phyloP scores from a whole-genome alignment of 495 filamentous ascomycete species.

The Neurospora cerealis region DNA sequence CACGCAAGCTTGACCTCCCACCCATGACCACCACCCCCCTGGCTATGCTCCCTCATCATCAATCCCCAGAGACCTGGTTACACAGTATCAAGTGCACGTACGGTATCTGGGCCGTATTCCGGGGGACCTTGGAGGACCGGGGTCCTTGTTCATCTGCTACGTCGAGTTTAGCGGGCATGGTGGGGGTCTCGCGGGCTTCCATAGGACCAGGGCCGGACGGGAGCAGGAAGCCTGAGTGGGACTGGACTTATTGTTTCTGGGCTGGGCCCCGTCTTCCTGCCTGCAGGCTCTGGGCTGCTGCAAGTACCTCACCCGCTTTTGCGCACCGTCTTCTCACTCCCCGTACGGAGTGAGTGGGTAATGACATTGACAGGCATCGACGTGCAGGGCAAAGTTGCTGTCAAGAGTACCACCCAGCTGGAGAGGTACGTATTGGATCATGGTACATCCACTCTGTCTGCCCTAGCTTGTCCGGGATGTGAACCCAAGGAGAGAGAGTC shows the following conservation, averaged over 20 bases:
- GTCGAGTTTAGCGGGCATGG: neutral
- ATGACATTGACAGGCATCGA: neutral
- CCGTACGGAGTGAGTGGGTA: neutral
- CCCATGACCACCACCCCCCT: neutral
- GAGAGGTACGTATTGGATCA: neutral
- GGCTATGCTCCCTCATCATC: neutral
- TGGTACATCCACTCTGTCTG: conserved; percentile 2
- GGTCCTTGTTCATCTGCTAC: neutral
- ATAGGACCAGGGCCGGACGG: neutral
- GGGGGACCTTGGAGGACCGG: neutral
- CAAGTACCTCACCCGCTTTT: neutral
- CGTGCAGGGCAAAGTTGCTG: neutral
- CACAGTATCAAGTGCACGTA: neutral
- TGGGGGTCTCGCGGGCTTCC: neutral
- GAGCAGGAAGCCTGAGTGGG: neutral
- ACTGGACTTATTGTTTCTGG: neutral
- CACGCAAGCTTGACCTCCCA: neutral
- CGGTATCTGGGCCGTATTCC: neutral
- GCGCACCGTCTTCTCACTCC: neutral
- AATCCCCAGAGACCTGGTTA: neutral
- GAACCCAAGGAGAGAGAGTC: neutral
- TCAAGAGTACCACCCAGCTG: neutral
- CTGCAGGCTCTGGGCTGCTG: neutral
- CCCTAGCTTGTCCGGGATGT: neutral
- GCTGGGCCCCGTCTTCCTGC: neutral